Evolutionary conservation across 169 alveolate genomes (phyloP), one percentile per base, ranked within the genome.

Genomic region (Gregarina niphandrodes): DNA sequence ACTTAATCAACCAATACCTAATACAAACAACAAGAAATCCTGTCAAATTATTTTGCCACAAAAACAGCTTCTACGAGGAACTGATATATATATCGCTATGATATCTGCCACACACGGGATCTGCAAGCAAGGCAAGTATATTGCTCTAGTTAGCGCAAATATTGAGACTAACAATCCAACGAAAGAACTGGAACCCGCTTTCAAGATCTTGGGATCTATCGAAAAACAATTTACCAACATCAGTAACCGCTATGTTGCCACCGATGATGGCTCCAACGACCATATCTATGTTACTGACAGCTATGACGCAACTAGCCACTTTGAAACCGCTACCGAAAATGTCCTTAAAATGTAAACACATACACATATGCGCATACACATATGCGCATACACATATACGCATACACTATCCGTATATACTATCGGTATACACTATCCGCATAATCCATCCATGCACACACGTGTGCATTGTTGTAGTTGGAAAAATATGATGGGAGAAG

Each of bases 301-400:
- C 13, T 87, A 83, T 67, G 96, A 84, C 49, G 93, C 98, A 9
- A 73, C 91, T 26, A 70, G 90, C 31, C 98, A 91, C 67, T 91
- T 91, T 54, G 98, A 91, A 62, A 59, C 87, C 21, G 96, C 93
- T n/a, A 65, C 90, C 20, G 80, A 80, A 24, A 93, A 86, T 49
- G 89, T 87, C 7, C 60, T 91, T 28, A 45, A 54, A 41, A 68
- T 73, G 73, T 72, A 57, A 48, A 7, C 9, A 39, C 12, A 0
- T 42, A 4, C 0, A 42, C 6, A 4, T 13, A 13, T 6, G 44
- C 1, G 21, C 11, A 7, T 42, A 28, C 7, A 4, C 24, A 4
- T 6, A n/a, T 28, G 7, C 12, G 24, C 4, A 28, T n/a, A 42
- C 7, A 4, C 4, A 2, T 30, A 3, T 2, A 26, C 24, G 3